Base-by-base conservation (phyloP, 306 rosid species). In the Lathyrus tuberosus region DNA sequence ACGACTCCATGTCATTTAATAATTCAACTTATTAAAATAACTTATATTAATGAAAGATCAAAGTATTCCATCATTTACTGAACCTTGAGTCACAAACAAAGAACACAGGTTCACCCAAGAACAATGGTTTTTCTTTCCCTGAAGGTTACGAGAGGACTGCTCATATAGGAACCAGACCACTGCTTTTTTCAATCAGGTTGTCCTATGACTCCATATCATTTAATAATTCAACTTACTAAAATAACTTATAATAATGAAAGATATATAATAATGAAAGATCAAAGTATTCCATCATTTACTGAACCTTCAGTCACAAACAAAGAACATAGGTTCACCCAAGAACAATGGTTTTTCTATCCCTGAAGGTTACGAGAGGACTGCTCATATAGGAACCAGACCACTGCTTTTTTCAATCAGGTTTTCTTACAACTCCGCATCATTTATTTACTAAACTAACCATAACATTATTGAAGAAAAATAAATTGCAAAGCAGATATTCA, bases 31-130 rank as follows among this genome's bases (percentile, higher is more conserved):
- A 20, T 0, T 20, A 20, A 20, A 20, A 20, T 20, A 20, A 20
- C 22, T 20, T 20, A 0, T 20, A 20, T 20, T 20, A 20, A 20
- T 20, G 22, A 35, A 11, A 10, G 47, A 17, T 37, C 22, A 0
- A 17, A 62, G 5, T 62, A 13, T 38, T 18, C 48, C 67, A 62
- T 38, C 67, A 20, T 62, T 62, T 62, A 62, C 49, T 37, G 67
- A 81, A 77, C 79, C 76, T 63, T 69, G 18, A 64, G 53, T 6
- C 61, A 77, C 54, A 47, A 20, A 9, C 68, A 1, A 77, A 6
- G 5, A 20, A 47, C 24, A 63, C 8, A 57, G 79, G 73, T 64
- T 81, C 85, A 77, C 82, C 79, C 85, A 81, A 73, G 35, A 81
- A 78, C 75, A 69, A 30, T 49, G 82, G 72, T n/a, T 28, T 47